Evolutionary conservation across 73 alveolate genomes (phyloP).

Genomic region (Vitrella brassicaformis): DNA sequence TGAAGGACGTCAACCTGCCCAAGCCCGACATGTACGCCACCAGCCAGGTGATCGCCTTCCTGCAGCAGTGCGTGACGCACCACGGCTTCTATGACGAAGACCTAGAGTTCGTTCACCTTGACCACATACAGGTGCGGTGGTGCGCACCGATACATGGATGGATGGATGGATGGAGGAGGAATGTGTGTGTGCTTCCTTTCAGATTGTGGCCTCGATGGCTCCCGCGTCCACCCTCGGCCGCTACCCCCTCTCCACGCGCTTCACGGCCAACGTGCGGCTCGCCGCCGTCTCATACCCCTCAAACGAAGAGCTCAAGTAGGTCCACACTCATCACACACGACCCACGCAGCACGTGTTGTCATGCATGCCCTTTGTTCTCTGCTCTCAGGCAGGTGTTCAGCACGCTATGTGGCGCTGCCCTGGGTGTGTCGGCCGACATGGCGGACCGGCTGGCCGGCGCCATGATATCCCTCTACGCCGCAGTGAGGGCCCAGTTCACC

Average conservation of each 20-base stretch:
- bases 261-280: slow-evolving; percentile 97
- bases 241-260: slow-evolving; percentile 91
- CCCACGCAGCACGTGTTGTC: too few relatives aligned
- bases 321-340: slow-evolving; percentile 57
- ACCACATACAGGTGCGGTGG: slow-evolving; percentile 40
- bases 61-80: slow-evolving; percentile 92
- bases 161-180: too few relatives aligned
- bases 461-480: slow-evolving; percentile 73
- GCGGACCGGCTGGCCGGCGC: slow-evolving; percentile 72
- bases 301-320: slow-evolving; percentile 79
- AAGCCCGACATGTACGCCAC: slow-evolving; percentile 98
- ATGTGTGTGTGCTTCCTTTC: too few relatives aligned
- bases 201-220: slow-evolving; percentile 97
- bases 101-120: slow-evolving; percentile 92
- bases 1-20: slow-evolving; percentile 98
- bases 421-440: too few relatives aligned
- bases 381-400: too few relatives aligned
- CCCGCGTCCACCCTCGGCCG: slow-evolving; percentile 98
- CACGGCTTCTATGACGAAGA: slow-evolving; percentile 98
- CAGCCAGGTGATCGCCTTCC: slow-evolving; percentile 90
- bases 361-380: too few relatives aligned
- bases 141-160: too few relatives aligned
- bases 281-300: slow-evolving; percentile 89
- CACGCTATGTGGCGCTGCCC: too few relatives aligned
- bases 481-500: slow-evolving; percentile 72